Conservation (phyloP, 2,329 filamentous ascomycete genomes). For the Xylaria sp. region DNA sequence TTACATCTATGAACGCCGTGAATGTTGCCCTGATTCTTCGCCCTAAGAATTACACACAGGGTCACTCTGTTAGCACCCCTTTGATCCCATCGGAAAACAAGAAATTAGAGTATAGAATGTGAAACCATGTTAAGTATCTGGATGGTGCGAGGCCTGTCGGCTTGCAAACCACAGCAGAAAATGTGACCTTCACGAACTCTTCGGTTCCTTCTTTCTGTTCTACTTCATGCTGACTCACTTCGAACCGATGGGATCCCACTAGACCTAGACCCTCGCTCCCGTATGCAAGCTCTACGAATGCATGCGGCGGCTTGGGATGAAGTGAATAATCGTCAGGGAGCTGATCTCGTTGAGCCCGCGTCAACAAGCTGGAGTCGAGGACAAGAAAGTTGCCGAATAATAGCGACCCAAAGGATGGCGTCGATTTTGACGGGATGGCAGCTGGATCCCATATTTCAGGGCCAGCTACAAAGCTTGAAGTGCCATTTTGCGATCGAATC, state of each 20-base stretch:
- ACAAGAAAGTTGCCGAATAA: constrained; percentile 21
- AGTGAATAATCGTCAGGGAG: constrained; percentile 17
- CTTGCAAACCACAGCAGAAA: constrained; percentile 12
- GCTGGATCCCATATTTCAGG: constrained; percentile 16
- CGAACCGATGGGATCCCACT: constrained; percentile 27
- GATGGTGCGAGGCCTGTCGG: constrained; percentile 18
- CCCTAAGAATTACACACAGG: neutral
- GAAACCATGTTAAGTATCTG: neutral
- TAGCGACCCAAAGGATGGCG: constrained; percentile 17
- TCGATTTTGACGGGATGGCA: constrained; percentile 23
- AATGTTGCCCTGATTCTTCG: too few relatives aligned
- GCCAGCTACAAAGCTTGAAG: neutral
- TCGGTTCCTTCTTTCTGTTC: constrained; percentile 1
- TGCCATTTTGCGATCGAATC: constrained; percentile 8
- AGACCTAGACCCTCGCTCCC: constrained; percentile 11
- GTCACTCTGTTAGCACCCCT: neutral
- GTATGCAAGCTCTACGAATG: constrained; percentile 26
- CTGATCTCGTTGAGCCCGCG: constrained; percentile 7
- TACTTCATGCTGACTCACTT: constrained; percentile 15
- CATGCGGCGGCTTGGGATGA: constrained; percentile 19
- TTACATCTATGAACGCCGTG: too few relatives aligned
- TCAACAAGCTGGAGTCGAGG: constrained; percentile 23
- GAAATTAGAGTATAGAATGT: constrained; percentile 22
- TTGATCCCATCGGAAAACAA: constrained; percentile 25
- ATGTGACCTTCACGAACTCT: constrained; percentile 21